Evolutionary conservation across 192 early-diverging fungal species (phyloP).

Genomic region (Linnemannia elongata): DNA sequence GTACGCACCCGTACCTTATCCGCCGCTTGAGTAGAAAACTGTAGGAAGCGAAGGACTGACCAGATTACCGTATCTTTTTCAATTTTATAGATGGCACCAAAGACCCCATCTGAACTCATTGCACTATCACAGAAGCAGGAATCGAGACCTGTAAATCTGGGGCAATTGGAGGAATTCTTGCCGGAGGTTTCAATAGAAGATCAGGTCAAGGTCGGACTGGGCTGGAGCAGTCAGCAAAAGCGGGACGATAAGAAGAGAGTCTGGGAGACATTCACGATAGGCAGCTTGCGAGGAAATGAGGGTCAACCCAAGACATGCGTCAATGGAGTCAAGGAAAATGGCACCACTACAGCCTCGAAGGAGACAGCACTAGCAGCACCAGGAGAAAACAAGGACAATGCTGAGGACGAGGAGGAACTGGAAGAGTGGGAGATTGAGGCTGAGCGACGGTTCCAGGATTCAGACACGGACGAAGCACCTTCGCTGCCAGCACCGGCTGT

Average conservation of each 20-base stretch:
- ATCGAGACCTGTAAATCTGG: conserved; percentile 42
- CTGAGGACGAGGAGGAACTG: conserved; percentile 45
- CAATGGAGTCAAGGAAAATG: conserved; percentile 10
- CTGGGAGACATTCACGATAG: conserved; percentile 35
- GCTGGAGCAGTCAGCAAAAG: conserved; percentile 42
- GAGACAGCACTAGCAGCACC: background rate
- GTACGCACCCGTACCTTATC: background rate
- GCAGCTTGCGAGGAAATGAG: conserved; percentile 31
- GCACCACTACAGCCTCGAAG: background rate
- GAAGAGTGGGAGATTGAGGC: conserved; percentile 59
- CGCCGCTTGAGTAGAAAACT: background rate
- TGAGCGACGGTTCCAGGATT: conserved; percentile 53
- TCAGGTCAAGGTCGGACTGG: conserved; percentile 48
- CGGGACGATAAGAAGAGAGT: conserved; percentile 21
- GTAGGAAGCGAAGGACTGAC: background rate
- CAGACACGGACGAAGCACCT: conserved; percentile 38
- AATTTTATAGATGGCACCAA: conserved; percentile 34
- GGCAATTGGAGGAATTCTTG: conserved; percentile 48
- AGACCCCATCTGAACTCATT: conserved; percentile 50
- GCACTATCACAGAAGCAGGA: conserved; percentile 42
- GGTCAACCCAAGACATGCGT: background rate
- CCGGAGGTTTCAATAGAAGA: conserved; percentile 55
- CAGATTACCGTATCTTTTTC: background rate
- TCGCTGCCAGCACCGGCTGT: conserved; percentile 26
- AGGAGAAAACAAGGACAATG: conserved; percentile 6